These are phyloP conservation scores for Mucor piriformis DNA, from an alignment of 371 early-diverging fungal genomes.

Conservation along the genomic window DNA sequence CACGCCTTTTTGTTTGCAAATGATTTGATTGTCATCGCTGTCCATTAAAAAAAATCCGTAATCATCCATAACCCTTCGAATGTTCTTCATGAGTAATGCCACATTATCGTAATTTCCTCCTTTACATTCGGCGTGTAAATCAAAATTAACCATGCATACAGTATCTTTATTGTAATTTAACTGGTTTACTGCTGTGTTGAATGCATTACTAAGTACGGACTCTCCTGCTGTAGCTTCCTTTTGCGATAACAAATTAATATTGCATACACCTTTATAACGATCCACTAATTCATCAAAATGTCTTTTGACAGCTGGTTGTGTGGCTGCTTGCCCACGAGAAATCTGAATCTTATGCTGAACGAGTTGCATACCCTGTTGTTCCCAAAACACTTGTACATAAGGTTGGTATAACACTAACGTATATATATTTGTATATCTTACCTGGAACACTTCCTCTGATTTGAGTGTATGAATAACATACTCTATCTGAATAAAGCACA, in stretches of 20 bases:
- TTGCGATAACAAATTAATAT: conserved; percentile 82
- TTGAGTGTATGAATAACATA: conserved; percentile 75
- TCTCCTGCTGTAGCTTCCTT: conserved; percentile 72
- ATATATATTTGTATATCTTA: conserved; percentile 15
- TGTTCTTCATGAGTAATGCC: conserved; percentile 48
- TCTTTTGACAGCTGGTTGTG: conserved; percentile 76
- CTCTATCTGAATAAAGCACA: conserved; percentile 62
- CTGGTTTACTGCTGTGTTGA: conserved; percentile 59
- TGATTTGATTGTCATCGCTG: conserved; percentile 52
- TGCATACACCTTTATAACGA: conserved; percentile 76
- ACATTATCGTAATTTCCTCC: conserved; percentile 83
- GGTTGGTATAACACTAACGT: background rate
- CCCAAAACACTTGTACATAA: conserved; percentile 84
- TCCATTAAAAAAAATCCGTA: conserved; percentile 76
- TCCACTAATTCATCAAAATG: conserved; percentile 81
- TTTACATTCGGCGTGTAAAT: conserved; percentile 82
- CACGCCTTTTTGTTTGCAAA: conserved; percentile 77
- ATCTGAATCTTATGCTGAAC: conserved; percentile 83
- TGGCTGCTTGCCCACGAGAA: conserved; percentile 67
- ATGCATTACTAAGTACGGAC: conserved; percentile 69
- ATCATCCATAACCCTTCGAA: conserved; percentile 49
- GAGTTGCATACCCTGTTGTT: conserved; percentile 87
- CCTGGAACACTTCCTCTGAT: conserved; percentile 94
- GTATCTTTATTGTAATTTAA: conserved; percentile 21
- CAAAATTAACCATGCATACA: conserved; percentile 73